Evolutionary conservation across 139 green algal genomes (phyloP), one percentile per base, ranked within the genome.

Genomic region (Diplosphaera chodatii): DNA sequence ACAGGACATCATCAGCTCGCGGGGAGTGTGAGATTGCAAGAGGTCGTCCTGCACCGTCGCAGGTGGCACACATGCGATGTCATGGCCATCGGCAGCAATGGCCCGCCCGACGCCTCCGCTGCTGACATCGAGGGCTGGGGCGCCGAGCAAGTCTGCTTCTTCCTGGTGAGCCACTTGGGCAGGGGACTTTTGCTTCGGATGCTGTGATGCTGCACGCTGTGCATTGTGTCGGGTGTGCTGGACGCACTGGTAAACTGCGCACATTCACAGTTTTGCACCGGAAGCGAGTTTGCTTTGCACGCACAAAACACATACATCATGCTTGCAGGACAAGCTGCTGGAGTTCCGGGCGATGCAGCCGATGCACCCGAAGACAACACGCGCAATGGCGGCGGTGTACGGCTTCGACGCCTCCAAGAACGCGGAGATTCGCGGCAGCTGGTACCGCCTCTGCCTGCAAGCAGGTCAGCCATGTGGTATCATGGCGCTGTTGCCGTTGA

Each of bases 341-440:
- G 71, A 87, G 77, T 77, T 87, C 40, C 69, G 86, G 33, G 55
- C 68, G 4, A 32, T 77, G 63, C 73, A 75, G 55, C 74, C 82
- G 0, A 63, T 87, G 67, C 63, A 84, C 48, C 59, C 63, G 16
- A 21, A 34, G 31, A 70, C 74, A 27, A 88, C 79, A 0, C 72
- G 83, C 48, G 62, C 64, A 22, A 80, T 95, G 84, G 69, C 70
- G 15, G 41, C 78, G 27, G 27, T 92, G 70, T 92, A 94, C 70
- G 66, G 69, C 31, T 63, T 96, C 13, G 83, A 90, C 63, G 71
- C 30, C 4, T 77, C 69, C 41, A 82, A 83, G 41, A 96, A 96
- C 72, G 66, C 74, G 1, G 90, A 96, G 78, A 91, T 96, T 55
- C 76, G 82, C 40, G 84, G 64, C 34, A 69, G n/a, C 37, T 87